phyloP scores from a whole-genome alignment of 768 basidiomycete genomes.

The Leucosporidium yakuticum region DNA sequence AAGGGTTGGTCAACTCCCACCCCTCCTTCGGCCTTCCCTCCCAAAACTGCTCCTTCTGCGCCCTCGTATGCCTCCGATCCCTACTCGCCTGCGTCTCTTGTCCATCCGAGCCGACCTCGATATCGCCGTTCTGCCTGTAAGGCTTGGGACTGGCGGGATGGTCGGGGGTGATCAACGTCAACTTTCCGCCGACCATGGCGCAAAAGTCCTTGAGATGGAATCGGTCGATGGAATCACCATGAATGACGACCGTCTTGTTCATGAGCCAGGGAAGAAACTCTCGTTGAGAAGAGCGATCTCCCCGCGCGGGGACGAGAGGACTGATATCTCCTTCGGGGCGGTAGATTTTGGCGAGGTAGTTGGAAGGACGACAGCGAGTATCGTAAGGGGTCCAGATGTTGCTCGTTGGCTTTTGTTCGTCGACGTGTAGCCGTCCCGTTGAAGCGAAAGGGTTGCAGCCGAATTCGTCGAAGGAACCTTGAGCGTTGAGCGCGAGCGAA shows the following conservation, averaged over 20 bases:
- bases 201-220: constrained; percentile 36
- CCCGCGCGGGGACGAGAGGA: constrained; percentile 15
- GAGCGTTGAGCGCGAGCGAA: neutral
- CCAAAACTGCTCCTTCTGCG: constrained; percentile 22
- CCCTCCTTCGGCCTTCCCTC: constrained; percentile 24
- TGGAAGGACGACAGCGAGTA: constrained; percentile 13
- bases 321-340: constrained; percentile 14
- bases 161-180: constrained; percentile 13
- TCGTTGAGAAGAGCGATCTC: neutral
- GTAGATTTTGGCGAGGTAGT: constrained; percentile 16
- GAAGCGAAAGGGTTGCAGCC: constrained; percentile 26
- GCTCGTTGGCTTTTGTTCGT: neutral
- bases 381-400: constrained; percentile 28
- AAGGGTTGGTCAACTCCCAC: constrained; percentile 30
- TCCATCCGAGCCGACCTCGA: neutral
- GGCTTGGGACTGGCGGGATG: constrained; percentile 25
- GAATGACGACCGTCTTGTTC: constrained; percentile 31
- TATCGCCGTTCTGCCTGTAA: constrained; percentile 7
- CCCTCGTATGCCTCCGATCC: neutral
- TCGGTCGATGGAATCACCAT: constrained; percentile 35
- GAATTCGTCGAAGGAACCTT: constrained; percentile 8
- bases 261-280: constrained; percentile 27
- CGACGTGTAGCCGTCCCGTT: constrained; percentile 24
- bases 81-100: constrained; percentile 3
- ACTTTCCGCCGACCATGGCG: constrained; percentile 20